Conservation (phyloP, 148 eudicot species). For the Fagopyrum homotropicum region DNA sequence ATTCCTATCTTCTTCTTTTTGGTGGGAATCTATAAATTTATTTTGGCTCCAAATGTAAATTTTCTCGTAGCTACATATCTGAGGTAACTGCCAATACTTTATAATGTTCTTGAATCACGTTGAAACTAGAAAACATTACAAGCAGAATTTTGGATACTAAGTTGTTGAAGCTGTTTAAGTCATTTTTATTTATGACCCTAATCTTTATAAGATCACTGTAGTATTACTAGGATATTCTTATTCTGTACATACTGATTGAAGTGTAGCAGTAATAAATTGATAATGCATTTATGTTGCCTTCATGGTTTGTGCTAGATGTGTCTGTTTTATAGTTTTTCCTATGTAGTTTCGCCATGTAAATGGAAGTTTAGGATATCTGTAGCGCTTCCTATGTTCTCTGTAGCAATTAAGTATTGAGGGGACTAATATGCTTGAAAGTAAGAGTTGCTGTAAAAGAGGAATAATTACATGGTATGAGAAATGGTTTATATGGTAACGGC, state of each 20-base stretch:
- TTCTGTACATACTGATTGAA: not conserved
- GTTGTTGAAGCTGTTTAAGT: not conserved
- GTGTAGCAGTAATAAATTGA: too few species aligned
- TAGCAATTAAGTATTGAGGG: not conserved
- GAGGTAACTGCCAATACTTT: conserved; percentile 30
- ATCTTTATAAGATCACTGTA: not conserved
- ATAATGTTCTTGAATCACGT: not conserved
- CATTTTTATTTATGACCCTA: not conserved
- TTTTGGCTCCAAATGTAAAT: too few species aligned
- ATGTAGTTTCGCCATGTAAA: not conserved
- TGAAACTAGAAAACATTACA: not conserved
- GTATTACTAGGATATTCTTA: not conserved
- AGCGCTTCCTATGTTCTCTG: not conserved
- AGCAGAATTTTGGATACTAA: not conserved
- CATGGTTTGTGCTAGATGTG: not conserved
- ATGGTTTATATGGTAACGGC: not conserved
- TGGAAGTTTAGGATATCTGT: not conserved
- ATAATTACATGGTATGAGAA: not conserved
- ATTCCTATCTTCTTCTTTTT: too few species aligned
- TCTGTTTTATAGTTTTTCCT: not conserved
- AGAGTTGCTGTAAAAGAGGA: not conserved
- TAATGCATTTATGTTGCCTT: not conserved
- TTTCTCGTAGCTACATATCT: conserved; percentile 8
- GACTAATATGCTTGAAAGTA: not conserved
- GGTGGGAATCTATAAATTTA: too few species aligned